Evolutionary conservation across 176 grass and related monocot species (phyloP).

Genomic region (Phyllostachys edulis): DNA sequence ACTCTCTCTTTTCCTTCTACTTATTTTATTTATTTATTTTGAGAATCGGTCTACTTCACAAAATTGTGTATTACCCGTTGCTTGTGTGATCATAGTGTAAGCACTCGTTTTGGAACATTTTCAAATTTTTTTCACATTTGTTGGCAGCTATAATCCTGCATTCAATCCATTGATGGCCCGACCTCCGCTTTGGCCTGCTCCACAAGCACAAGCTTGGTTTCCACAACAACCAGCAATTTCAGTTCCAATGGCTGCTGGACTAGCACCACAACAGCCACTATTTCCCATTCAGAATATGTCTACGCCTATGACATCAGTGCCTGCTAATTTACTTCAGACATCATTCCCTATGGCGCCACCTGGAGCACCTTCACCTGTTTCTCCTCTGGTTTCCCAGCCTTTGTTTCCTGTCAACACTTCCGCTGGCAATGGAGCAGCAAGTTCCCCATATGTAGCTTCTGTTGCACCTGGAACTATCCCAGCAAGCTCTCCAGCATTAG

Average conservation of each 20-base stretch:
- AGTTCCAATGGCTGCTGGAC: constrained; percentile 38
- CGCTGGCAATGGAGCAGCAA: constrained; percentile 42
- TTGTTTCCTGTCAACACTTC: constrained; percentile 85
- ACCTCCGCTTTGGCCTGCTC: constrained; percentile 58
- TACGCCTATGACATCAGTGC: constrained; percentile 55
- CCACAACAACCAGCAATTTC: constrained; percentile 53
- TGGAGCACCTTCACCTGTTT: constrained; percentile 60
- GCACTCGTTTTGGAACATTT: neutral
- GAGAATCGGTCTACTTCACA: neutral
- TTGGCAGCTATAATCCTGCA: constrained; percentile 80
- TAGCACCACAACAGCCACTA: constrained; percentile 64
- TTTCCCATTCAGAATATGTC: constrained; percentile 91
- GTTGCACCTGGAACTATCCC: constrained; percentile 43
- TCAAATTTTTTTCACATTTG: constrained; percentile 17
- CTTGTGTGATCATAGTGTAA: neutral
- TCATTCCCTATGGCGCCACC: constrained; percentile 52
- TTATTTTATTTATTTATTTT: neutral
- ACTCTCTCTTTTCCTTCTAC: constrained; percentile 36
- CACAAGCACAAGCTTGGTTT: constrained; percentile 68
- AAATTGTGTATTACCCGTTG: neutral
- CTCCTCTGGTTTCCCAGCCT: constrained; percentile 62
- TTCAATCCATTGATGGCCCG: constrained; percentile 52
- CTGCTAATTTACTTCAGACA: constrained; percentile 61
- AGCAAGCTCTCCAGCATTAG: constrained; percentile 55
- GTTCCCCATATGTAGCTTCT: constrained; percentile 51